Evolutionary conservation across 2,329 filamentous ascomycete species (phyloP), one percentile per base, ranked within the genome.

Genomic region (Pseudogymnoascus destructans): DNA sequence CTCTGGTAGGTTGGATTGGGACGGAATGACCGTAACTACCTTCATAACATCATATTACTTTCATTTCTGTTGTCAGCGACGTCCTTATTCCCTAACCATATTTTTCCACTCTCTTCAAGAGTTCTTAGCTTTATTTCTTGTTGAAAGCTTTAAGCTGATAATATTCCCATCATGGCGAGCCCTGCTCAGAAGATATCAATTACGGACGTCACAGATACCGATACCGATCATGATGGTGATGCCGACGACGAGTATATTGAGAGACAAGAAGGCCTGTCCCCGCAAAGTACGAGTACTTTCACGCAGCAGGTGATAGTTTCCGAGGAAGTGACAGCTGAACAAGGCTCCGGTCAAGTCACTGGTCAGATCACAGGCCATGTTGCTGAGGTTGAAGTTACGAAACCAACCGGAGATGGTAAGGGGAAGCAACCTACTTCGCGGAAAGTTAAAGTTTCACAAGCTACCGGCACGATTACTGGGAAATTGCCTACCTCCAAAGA

Each of bases 181-280:
- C 15, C 5, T 30, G 1, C 5, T 19, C 25, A 9, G n/a, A 11
- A 17, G 9, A 30, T 52, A 30, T 3, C n/a, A 17, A 9, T 52
- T 11, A 30, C n/a, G 23, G 46, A 30, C 3, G 3, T 52, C 25
- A 19, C 25, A 32, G 46, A 17, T 30, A 8, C 5, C 5, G 46
- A 52, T 17, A 8, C 2, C 9, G 4, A 2, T 19, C 5, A 11
- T 17, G 42, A 52, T 11, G 25, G 10, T 5, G 46, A 52, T 2
- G 46, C 46, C 8, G 46, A 52, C 25, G 46, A 52, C 17, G 46
- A 52, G 46, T 52, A 52, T 52, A 30, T 52, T 19, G 46, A 52
- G 11, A 19, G 25, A 19, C 46, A 52, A 10, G 25, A 52, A 7
- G 25, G 3, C 5, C 13, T 30, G 17, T 52, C 46, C 7, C 46